Percentiles rank a stretch among this genome's conserved stretches.
phyloP scores from a whole-genome alignment of 176 grass and related monocot genomes.

The Juncus effusus region DNA sequence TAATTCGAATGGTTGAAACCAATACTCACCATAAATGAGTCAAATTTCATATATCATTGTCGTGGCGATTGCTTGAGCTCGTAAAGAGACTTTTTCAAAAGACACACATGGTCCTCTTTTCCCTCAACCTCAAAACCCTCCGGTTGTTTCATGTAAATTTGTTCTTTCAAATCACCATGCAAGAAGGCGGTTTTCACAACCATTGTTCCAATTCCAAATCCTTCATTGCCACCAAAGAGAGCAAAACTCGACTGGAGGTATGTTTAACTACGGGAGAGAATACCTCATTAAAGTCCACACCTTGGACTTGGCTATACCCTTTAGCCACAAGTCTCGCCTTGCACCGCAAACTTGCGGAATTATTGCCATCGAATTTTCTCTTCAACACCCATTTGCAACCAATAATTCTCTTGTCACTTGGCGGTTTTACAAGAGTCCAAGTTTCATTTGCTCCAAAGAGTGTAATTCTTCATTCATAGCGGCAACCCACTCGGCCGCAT shows the following conservation, averaged over 20 bases:
- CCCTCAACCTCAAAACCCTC: not conserved
- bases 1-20: too few relatives aligned
- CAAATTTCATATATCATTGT: not conserved
- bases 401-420: not conserved
- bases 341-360: not conserved
- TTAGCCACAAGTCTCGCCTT: not conserved
- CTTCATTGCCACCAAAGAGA: not conserved
- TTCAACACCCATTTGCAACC: not conserved
- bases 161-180: not conserved
- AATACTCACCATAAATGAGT: conserved; percentile 4
- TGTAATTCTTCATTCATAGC: not conserved
- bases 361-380: not conserved
- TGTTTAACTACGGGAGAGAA: not conserved
- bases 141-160: not conserved
- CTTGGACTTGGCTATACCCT: not conserved
- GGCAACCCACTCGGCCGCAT: not conserved
- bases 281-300: conserved; percentile 1
- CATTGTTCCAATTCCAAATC: not conserved
- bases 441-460: not conserved
- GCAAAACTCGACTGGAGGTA: not conserved
- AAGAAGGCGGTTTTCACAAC: not conserved
- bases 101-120: too few relatives aligned
- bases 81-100: not conserved
- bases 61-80: not conserved
- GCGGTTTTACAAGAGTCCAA: not conserved